These are phyloP conservation scores for Suhomyces xylopsoci DNA, from an alignment of 805 yeast species.

Conservation along the genomic window DNA sequence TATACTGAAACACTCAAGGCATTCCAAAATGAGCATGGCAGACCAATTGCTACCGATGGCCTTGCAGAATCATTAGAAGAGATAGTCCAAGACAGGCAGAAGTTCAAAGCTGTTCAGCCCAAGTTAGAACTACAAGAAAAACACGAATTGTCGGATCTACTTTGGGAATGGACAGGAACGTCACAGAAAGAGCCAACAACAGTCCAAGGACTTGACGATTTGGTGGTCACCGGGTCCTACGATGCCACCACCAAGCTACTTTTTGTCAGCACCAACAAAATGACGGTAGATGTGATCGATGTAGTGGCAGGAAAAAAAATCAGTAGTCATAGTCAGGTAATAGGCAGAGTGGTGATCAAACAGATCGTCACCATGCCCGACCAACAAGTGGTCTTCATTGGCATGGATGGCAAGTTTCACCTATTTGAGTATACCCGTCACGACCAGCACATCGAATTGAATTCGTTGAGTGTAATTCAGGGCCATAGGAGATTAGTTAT, in stretches of 20 bases:
- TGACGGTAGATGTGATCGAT: constrained; percentile 17
- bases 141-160: constrained; percentile 1
- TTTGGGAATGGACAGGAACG: constrained; percentile 29
- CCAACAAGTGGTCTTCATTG: constrained; percentile 38
- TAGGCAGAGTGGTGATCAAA: constrained; percentile 32
- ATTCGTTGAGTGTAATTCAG: constrained; percentile 12
- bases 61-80: constrained; percentile 31
- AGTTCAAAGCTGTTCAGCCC: constrained; percentile 17
- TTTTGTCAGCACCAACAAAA: constrained; percentile 8
- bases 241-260: constrained; percentile 3
- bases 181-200: constrained; percentile 11
- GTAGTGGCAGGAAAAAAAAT: constrained; percentile 9
- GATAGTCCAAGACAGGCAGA: constrained; percentile 37
- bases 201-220: constrained; percentile 16
- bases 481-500: constrained; percentile 36
- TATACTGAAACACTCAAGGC: constrained; percentile 43
- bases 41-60: constrained; percentile 19
- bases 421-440: constrained; percentile 9
- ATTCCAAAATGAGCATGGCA: constrained; percentile 48
- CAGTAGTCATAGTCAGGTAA: neutral
- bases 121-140: constrained; percentile 3
- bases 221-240: constrained; percentile 20
- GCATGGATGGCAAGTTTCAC: constrained; percentile 50
- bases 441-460: constrained; percentile 5
- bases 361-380: constrained; percentile 23